Evolutionary conservation across 2,329 filamentous ascomycete genomes (phyloP), one percentile per base, ranked within the genome.

Genomic region (Ramularia endophylla): DNA sequence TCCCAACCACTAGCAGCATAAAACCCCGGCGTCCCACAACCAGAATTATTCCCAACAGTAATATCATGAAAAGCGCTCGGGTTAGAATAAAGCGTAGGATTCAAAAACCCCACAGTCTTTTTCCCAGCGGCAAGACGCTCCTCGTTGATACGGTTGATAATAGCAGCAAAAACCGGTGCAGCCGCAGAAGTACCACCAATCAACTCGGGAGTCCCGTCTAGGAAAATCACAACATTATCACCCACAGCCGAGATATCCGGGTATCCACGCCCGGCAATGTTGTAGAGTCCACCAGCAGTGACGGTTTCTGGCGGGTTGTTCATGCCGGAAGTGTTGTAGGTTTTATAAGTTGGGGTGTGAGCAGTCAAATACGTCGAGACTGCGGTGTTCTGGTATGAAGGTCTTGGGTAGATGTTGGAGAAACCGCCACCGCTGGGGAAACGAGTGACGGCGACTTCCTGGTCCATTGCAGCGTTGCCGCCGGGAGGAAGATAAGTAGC

Each of bases 401-500:
- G 56, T 5, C 31, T 57, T 22, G 48, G 59, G 60, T 57, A 63
- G 63, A 51, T 55, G 36, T 48, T 69, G 54, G 11, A 58, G 60
- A 43, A 62, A 22, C 64, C 67, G 22, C 68, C 66, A 3, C 69
- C 68, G 6, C 61, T 64, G 2, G 62, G 65, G 16, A 67, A 69
- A 41, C 67, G 62, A 31, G 56, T 65, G 4, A 63, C 56, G 13
- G 64, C 68, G 9, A 53, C 44, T 42, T 71, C 67, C 8, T 66
- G 60, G 8, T 60, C 52, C 17, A 56, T 53, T 13, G 53, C 45
- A 16, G 56, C 61, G 27, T 53, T 48, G 2, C 52, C 58, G 2
- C 62, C 62, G 22, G 22, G 22, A 6, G 22, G 22, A 3, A 70
- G 55, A 25, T 61, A 57, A 2, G 67, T 70, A 2, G 64, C 66